Evolutionary conservation across 306 rosid species (phyloP).

Genomic region (Cicer judaicum): DNA sequence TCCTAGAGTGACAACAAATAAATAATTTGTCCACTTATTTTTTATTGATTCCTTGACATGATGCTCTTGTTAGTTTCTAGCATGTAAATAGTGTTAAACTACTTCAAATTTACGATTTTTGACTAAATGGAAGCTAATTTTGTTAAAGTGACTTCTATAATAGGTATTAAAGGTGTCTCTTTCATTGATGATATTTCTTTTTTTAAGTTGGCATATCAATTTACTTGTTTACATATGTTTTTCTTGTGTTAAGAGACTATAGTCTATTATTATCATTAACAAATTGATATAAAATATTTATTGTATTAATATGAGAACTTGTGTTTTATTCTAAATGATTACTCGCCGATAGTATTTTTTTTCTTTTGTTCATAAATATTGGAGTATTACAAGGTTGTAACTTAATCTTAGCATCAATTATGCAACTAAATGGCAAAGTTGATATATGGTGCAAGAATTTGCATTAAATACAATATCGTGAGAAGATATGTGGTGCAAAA

Average conservation of each 20-base stretch:
- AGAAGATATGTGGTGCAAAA: too few relatives aligned
- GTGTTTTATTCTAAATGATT: too few relatives aligned
- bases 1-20: not conserved
- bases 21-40: not conserved
- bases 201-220: constrained; percentile 7
- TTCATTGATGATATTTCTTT: constrained; percentile 1
- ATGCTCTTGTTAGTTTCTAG: constrained; percentile 5
- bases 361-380: too few relatives aligned
- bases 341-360: too few relatives aligned
- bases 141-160: constrained; percentile 27
- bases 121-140: constrained; percentile 11
- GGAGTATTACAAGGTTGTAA: too few relatives aligned
- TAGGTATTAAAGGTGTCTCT: not conserved
- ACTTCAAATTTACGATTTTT: constrained; percentile 16
- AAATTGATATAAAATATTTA: too few relatives aligned
- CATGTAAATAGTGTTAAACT: constrained; percentile 29
- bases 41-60: constrained; percentile 19
- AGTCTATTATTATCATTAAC: too few relatives aligned
- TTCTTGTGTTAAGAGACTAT: not conserved
- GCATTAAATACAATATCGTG: too few relatives aligned
- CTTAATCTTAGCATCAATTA: too few relatives aligned
- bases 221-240: constrained; percentile 10
- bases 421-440: too few relatives aligned
- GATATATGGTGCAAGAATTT: too few relatives aligned
- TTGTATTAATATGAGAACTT: too few relatives aligned